Percentiles rank a stretch among this genome's conserved stretches.
Conservation (phyloP, 805 yeast species). For the Saitoella complicata region DNA sequence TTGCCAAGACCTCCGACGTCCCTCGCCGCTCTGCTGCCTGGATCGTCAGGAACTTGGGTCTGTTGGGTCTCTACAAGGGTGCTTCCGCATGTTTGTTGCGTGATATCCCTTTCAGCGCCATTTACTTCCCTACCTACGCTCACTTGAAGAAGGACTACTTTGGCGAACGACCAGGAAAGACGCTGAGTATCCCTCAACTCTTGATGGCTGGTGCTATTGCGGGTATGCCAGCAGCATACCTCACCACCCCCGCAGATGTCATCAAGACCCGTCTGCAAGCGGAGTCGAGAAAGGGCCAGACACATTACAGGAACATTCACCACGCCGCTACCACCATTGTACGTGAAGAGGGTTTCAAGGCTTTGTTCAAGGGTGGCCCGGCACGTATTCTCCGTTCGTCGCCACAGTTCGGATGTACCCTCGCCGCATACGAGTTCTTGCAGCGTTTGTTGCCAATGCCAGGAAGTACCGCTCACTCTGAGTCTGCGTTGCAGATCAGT, state of each 20-base stretch:
- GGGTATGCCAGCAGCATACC: slow-evolving; percentile 94
- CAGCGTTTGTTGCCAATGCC: slow-evolving; percentile 63
- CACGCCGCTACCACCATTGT: slow-evolving; percentile 64
- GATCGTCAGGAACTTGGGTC: slow-evolving; percentile 63
- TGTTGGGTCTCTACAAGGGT: slow-evolving; percentile 80
- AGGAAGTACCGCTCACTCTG: slow-evolving; percentile 21
- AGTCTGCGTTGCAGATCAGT: slow-evolving; percentile 26
- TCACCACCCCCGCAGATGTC: slow-evolving; percentile 94
- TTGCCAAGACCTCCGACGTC: slow-evolving; percentile 25
- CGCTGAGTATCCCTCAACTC: slow-evolving; percentile 68
- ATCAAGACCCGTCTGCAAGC: slow-evolving; percentile 89
- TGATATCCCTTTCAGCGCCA: slow-evolving; percentile 93
- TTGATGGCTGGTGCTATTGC: slow-evolving; percentile 83
- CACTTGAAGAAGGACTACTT: slow-evolving; percentile 73
- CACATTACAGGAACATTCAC: slow-evolving; percentile 55
- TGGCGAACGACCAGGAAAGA: slow-evolving; percentile 62
- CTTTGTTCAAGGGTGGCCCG: slow-evolving; percentile 91
- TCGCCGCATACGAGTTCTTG: slow-evolving; percentile 90
- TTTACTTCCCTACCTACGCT: slow-evolving; percentile 93
- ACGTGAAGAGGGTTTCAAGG: slow-evolving; percentile 67
- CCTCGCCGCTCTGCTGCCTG: slow-evolving; percentile 44
- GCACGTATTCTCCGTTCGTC: slow-evolving; percentile 91
- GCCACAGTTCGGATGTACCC: slow-evolving; percentile 94
- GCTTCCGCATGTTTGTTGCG: slow-evolving; percentile 79
- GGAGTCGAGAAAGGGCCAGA: slow-evolving; percentile 60